Evolutionary conservation across 495 filamentous ascomycete genomes (phyloP).

Genomic region (Glarea lozoyensis): DNA sequence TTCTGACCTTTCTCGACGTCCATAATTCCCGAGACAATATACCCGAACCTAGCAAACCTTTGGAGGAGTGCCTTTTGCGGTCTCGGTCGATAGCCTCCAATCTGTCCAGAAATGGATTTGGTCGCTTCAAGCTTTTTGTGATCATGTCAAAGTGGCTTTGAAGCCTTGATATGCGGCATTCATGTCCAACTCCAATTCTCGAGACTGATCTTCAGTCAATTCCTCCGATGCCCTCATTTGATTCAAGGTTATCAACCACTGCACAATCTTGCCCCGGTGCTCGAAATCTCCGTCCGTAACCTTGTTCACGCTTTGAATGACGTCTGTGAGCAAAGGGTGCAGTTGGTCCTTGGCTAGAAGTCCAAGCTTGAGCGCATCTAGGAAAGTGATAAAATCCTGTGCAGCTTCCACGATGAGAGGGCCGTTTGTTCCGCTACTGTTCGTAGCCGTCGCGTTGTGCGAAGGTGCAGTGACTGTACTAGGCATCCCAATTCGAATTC

Average conservation of each 20-base stretch:
- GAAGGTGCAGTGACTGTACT: constrained; percentile 48
- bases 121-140: no score
- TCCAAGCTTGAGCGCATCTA: constrained; percentile 85
- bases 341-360: constrained; percentile 90
- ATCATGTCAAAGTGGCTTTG: constrained; percentile 58
- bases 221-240: constrained; percentile 95
- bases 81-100: no score
- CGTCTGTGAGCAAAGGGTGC: constrained; percentile 85
- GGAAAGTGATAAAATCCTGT: constrained; percentile 95
- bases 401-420: constrained; percentile 77
- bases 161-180: constrained; percentile 88
- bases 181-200: constrained; percentile 83
- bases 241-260: constrained; percentile 95
- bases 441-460: constrained; percentile 27
- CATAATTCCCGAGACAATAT: no score
- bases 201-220: constrained; percentile 73
- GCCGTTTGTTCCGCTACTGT: constrained; percentile 51
- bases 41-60: no score
- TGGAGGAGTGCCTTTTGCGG: no score
- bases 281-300: constrained; percentile 92
- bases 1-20: no score
- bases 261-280: constrained; percentile 89
- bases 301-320: constrained; percentile 93
- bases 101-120: no score
- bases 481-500: constrained; percentile 79